phyloP scores from a whole-genome alignment of 306 rosid species.

The Sechiopsis laciniata region DNA sequence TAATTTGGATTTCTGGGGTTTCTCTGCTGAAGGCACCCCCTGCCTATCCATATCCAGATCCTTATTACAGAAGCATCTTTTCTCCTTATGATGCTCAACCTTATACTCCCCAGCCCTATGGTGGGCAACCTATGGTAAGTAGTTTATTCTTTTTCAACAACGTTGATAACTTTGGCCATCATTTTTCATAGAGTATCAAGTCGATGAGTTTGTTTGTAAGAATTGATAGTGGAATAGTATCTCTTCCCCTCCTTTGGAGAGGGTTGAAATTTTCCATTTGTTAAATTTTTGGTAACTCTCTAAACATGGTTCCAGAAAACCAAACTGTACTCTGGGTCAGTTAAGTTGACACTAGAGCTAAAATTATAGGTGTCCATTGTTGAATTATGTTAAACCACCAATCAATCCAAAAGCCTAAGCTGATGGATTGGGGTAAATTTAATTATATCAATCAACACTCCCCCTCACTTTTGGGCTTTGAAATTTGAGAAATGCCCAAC shows the following conservation, averaged over 20 bases:
- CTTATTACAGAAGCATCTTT: conserved; percentile 91
- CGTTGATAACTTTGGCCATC: background rate
- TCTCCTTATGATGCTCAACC: conserved; percentile 80
- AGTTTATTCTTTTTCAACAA: background rate
- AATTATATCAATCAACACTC: too few relatives aligned
- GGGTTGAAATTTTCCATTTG: background rate
- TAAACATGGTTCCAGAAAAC: background rate
- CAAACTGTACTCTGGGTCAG: background rate
- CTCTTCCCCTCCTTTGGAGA: background rate
- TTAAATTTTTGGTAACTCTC: background rate
- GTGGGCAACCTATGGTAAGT: conserved; percentile 82
- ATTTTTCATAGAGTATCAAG: background rate
- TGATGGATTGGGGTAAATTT: too few relatives aligned
- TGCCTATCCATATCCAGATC: conserved; percentile 85
- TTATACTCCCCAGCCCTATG: conserved; percentile 73
- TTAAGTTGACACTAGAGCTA: background rate
- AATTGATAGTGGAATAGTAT: background rate
- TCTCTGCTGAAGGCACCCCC: conserved; percentile 59
- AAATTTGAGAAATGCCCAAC: too few relatives aligned
- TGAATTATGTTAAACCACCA: too few relatives aligned
- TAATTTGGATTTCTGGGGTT: conserved; percentile 23
- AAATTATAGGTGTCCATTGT: conserved; percentile 2
- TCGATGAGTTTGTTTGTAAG: background rate
- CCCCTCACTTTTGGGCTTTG: too few relatives aligned
- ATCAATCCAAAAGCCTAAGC: too few relatives aligned